Conservation (phyloP, 768 basidiomycete genomes). For the Amanita phalloides region DNA sequence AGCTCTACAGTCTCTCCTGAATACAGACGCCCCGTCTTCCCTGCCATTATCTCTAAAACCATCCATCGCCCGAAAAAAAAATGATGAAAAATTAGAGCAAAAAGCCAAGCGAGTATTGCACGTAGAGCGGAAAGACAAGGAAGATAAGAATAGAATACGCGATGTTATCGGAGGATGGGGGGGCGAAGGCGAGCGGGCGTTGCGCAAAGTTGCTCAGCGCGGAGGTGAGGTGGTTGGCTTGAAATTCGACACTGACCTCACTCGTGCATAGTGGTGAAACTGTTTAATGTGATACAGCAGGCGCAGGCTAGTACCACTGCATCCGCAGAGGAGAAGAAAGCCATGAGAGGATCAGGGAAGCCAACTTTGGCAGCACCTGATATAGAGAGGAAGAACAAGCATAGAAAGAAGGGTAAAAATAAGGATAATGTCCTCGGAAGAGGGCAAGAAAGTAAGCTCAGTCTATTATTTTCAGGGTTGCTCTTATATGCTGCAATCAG, state of each 20-base stretch:
- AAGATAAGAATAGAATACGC: conserved; percentile 54
- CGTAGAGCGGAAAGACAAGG: conserved; percentile 62
- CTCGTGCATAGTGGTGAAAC: conserved; percentile 52
- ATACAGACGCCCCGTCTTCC: conserved; percentile 59
- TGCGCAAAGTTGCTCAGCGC: conserved; percentile 77
- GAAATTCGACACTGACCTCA: conserved; percentile 2
- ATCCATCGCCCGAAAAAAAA: conserved; percentile 53
- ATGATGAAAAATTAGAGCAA: conserved; percentile 66
- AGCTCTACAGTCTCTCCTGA: conserved; percentile 61
- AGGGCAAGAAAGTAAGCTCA: conserved; percentile 45
- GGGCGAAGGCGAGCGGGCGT: conserved; percentile 64
- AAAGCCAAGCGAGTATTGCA: conserved; percentile 64
- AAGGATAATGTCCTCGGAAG: conserved; percentile 44
- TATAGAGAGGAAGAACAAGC: conserved; percentile 35
- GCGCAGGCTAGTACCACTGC: conserved; percentile 50
- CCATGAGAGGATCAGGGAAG: conserved; percentile 60
- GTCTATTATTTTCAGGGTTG: not conserved
- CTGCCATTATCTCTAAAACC: conserved; percentile 75
- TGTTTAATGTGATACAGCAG: conserved; percentile 82
- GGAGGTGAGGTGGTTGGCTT: conserved; percentile 43
- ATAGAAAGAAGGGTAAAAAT: conserved; percentile 36
- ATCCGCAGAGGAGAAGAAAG: conserved; percentile 48
- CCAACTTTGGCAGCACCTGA: conserved; percentile 60
- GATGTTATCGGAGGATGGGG: conserved; percentile 88
- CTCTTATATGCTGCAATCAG: not conserved